Evolutionary conservation across 2,329 filamentous ascomycete genomes (phyloP).

Genomic region (Myotisia sp.): DNA sequence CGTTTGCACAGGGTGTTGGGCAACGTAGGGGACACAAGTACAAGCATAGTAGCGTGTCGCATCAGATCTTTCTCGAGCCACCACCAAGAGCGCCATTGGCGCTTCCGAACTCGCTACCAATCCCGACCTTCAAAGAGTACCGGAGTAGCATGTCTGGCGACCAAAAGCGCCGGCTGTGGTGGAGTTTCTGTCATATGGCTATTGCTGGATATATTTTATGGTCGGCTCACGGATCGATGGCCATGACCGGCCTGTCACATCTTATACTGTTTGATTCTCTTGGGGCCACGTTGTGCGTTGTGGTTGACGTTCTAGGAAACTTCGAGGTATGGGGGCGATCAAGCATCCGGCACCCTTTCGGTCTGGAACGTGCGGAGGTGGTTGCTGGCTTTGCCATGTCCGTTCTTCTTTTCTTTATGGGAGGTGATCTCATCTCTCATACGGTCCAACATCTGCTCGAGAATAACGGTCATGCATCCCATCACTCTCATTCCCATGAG

Average conservation of each 20-base stretch:
- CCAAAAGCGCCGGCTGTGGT: slow-evolving; percentile 68
- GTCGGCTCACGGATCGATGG: slow-evolving; percentile 69
- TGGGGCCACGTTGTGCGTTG: slow-evolving; percentile 78
- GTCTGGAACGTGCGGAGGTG: slow-evolving; percentile 79
- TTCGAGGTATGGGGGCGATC: slow-evolving; percentile 96
- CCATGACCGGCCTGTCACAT: slow-evolving; percentile 83
- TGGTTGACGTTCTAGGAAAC: slow-evolving; percentile 84
- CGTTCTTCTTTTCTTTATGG: slow-evolving; percentile 92
- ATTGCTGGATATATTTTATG: slow-evolving; percentile 77
- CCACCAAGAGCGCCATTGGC: slow-evolving; percentile 71
- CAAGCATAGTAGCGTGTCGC: slow-evolving; percentile 90
- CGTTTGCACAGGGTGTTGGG: slow-evolving; percentile 56
- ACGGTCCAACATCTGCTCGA: slow-evolving; percentile 89
- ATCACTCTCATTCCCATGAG: slow-evolving; percentile 54
- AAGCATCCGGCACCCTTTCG: slow-evolving; percentile 86
- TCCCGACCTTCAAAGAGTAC: slow-evolving; percentile 78
- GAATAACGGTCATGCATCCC: slow-evolving; percentile 55
- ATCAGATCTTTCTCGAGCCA: slow-evolving; percentile 93
- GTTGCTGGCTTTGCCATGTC: slow-evolving; percentile 92
- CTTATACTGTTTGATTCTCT: slow-evolving; percentile 91
- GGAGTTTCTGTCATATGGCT: slow-evolving; percentile 77
- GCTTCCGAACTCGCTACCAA: slow-evolving; percentile 78
- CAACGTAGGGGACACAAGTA: slow-evolving; percentile 92
- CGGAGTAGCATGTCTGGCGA: slow-evolving; percentile 79
- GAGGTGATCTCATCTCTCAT: slow-evolving; percentile 87